phyloP scores from a whole-genome alignment of 176 grass and related monocot genomes.

The Elaeis guineensis region DNA sequence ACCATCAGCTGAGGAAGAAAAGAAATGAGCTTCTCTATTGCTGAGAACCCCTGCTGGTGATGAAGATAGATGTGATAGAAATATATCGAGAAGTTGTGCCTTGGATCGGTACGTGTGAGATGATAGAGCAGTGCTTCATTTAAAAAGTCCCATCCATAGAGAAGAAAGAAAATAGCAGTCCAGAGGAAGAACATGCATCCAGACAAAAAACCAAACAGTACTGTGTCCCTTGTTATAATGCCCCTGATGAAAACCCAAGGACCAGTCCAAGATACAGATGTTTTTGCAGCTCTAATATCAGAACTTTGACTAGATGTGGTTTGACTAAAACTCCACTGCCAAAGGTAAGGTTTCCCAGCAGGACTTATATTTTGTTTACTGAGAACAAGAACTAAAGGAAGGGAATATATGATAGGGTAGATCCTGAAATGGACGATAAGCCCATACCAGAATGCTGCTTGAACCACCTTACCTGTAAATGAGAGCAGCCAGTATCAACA shows the following conservation, averaged over 20 bases:
- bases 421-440: constrained; percentile 91
- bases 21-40: constrained; percentile 59
- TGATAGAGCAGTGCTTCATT: constrained; percentile 94
- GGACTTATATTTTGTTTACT: constrained; percentile 34
- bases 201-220: constrained; percentile 66
- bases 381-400: constrained; percentile 75
- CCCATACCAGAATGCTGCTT: constrained; percentile 89
- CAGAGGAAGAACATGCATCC: constrained; percentile 68
- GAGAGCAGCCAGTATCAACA: constrained; percentile 8
- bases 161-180: constrained; percentile 63
- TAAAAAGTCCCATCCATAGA: constrained; percentile 88
- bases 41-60: constrained; percentile 79
- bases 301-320: constrained; percentile 10
- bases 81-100: constrained; percentile 95
- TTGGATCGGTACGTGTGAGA: constrained; percentile 84
- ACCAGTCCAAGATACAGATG: constrained; percentile 10
- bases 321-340: constrained; percentile 41
- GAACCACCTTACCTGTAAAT: constrained; percentile 63
- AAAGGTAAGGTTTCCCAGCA: constrained; percentile 37
- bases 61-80: constrained; percentile 94
- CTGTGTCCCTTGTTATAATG: constrained; percentile 47
- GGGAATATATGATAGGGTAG: constrained; percentile 85
- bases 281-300: constrained; percentile 21
- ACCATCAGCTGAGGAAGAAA: constrained; percentile 87
- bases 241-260: constrained; percentile 32